Base-by-base conservation (phyloP, 257 asterid genomes). In the Lycium ferocissimum region DNA sequence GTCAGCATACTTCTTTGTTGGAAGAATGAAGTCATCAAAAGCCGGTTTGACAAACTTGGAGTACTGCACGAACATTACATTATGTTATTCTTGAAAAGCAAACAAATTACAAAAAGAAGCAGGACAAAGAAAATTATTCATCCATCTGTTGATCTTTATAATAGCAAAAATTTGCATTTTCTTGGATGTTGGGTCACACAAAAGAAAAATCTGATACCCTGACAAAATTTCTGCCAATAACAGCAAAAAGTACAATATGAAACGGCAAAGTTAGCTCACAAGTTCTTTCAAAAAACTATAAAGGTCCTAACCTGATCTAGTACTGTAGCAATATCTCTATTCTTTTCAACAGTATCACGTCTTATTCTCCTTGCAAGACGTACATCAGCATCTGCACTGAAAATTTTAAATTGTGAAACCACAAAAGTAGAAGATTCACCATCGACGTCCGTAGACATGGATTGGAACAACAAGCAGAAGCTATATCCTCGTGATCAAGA, bases 21-120 rank as follows among this genome's bases (percentile, higher is more conserved):
- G 99, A 88, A 95, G 98, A 87, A 97, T 95, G 89, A 97, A 95
- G 87, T 97, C 99, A 81, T 97, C 99, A 20, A 97, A 97, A 82
- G 99, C 99, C 59, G 99, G 98, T 91, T 97, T 97, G 67, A 97
- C 99, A 84, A 97, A 97, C 86, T 94, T 97, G 20, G 99, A 95
- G 88, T 97, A 97, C 99, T 97, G 98, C 93, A 86, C 67, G 81
- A 67, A 88, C 57, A 88, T 70, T 80, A 84, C 61, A 61, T 78
- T 53, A 71, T 51, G 53, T 61, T 62, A 75, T 22, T 75, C 4
- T 7, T 84, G 70, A 67, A 40, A 83, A 83, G 78, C 38, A 22
- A 80, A 58, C 5, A 80, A 33, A 62, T 9, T 53, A 40, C 54
- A 17, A 17, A 70, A 69, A 67, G 49, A 67, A 67, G 10, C 78